A percentile compares a stretch with the other conserved stretches of the same genome.
Conservation (phyloP, 2,329 filamentous ascomycete species). For the Aspergillus oerlinghausenensis region DNA sequence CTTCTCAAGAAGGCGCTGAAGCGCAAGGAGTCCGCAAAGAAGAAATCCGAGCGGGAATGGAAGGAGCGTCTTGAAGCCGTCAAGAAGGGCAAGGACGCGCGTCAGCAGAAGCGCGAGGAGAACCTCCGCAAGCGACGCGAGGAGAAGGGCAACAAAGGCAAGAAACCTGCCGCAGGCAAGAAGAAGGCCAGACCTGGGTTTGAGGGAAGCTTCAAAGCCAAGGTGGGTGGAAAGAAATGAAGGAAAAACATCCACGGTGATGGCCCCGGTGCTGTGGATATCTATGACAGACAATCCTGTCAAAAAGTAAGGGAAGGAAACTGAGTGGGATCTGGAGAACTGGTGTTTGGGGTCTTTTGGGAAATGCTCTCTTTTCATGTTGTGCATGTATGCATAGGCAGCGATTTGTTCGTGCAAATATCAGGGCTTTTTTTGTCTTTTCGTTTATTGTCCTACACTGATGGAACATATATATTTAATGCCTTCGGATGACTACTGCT, state of each 20-base stretch:
- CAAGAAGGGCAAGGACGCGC: conserved; percentile 68
- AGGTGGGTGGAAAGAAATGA: conserved; percentile 43
- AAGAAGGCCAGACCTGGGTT: conserved; percentile 62
- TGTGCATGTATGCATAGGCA: conserved; percentile 25
- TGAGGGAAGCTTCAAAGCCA: conserved; percentile 64
- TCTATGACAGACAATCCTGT: neutral
- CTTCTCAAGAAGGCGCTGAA: conserved; percentile 92
- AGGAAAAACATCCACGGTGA: neutral
- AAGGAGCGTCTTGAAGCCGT: conserved; percentile 67
- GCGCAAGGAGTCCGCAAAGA: conserved; percentile 83
- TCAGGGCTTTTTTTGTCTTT: conserved; percentile 9
- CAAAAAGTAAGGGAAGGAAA: conserved; percentile 6
- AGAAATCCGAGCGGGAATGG: conserved; percentile 90
- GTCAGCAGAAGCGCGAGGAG: conserved; percentile 76
- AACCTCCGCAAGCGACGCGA: conserved; percentile 71
- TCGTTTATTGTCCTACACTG: neutral
- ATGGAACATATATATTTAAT: neutral
- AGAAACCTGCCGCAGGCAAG: conserved; percentile 37
- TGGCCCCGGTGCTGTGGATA: neutral
- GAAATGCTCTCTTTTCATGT: conserved; percentile 11
- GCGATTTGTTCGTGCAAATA: conserved; percentile 23
- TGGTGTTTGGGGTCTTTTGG: conserved; percentile 15
- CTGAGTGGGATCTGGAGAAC: conserved; percentile 9
- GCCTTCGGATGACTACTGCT: neutral
- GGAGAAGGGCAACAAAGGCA: conserved; percentile 60